phyloP scores from a whole-genome alignment of 352 stramenopile genomes.

The Globisporangium apiculatum region DNA sequence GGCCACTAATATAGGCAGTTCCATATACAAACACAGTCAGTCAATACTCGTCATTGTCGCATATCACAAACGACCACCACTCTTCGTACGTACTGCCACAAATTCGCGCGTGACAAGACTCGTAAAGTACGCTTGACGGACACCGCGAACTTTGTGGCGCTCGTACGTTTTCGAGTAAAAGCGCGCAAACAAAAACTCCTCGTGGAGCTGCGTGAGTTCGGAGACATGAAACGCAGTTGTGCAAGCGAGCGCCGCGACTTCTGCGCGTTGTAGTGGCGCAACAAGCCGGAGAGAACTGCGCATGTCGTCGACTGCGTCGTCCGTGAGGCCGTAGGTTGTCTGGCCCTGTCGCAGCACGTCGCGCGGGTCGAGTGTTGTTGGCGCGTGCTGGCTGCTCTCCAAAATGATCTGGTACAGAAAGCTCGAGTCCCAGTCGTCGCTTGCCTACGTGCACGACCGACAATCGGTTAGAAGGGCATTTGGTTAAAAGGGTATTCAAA shows the following conservation, averaged over 20 bases:
- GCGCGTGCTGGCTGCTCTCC: slow-evolving; percentile 23
- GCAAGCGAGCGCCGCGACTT: slow-evolving; percentile 40
- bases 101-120: slow-evolving; percentile 46
- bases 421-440: slow-evolving; percentile 57
- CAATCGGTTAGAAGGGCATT: too few species aligned
- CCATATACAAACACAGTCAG: neutral
- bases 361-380: slow-evolving; percentile 19
- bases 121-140: slow-evolving; percentile 46
- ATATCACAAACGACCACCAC: slow-evolving; percentile 3
- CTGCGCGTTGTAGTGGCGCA: slow-evolving; percentile 38
- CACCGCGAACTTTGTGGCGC: slow-evolving; percentile 34
- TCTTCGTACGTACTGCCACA: slow-evolving; percentile 21
- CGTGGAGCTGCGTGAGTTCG: slow-evolving; percentile 50
- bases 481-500: too few species aligned
- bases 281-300: slow-evolving; percentile 36
- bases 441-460: slow-evolving; percentile 15
- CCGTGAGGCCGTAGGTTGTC: slow-evolving; percentile 42
- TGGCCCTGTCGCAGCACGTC: slow-evolving; percentile 30
- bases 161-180: slow-evolving; percentile 35
- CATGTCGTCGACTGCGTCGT: slow-evolving; percentile 58
- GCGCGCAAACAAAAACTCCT: slow-evolving; percentile 64
- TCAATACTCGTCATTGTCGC: neutral
- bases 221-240: slow-evolving; percentile 41
- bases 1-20: slow-evolving; percentile 24
- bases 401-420: slow-evolving; percentile 68